A percentile compares a stretch with the other conserved stretches of the same genome.
Conservation (phyloP, 345 rosid genomes). For the Litchi chinensis region DNA sequence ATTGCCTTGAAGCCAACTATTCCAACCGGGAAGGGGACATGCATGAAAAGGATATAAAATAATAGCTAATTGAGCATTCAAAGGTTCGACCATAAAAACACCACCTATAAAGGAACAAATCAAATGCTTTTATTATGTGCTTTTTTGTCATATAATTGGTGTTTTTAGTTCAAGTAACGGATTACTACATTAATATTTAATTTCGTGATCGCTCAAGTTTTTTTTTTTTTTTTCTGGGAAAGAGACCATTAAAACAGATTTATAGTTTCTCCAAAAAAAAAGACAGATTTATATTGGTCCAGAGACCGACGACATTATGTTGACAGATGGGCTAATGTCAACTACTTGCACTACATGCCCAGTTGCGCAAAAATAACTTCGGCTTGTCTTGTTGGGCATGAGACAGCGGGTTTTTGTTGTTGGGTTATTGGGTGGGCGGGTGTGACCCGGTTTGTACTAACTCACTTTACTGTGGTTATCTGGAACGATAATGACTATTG, state of each 20-base stretch:
- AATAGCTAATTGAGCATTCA: too few relatives aligned
- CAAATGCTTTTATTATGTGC: not conserved
- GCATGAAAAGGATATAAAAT: not conserved
- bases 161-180: not conserved
- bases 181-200: too few relatives aligned
- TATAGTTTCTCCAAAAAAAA: not conserved
- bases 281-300: not conserved
- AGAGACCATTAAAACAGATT: not conserved
- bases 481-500: not conserved
- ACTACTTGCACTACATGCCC: too few relatives aligned
- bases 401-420: not conserved
- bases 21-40: not conserved
- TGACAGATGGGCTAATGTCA: too few relatives aligned
- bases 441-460: not conserved
- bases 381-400: not conserved
- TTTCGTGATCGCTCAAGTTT: too few relatives aligned
- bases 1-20: constrained; percentile 1
- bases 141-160: not conserved
- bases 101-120: not conserved
- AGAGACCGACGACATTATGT: not conserved
- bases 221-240: too few relatives aligned
- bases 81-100: not conserved
- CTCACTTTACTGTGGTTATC: not conserved
- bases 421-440: not conserved
- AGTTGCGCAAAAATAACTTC: too few relatives aligned